phyloP scores from a whole-genome alignment of 208 protist genomes.

The Naegleria gruberi region DNA sequence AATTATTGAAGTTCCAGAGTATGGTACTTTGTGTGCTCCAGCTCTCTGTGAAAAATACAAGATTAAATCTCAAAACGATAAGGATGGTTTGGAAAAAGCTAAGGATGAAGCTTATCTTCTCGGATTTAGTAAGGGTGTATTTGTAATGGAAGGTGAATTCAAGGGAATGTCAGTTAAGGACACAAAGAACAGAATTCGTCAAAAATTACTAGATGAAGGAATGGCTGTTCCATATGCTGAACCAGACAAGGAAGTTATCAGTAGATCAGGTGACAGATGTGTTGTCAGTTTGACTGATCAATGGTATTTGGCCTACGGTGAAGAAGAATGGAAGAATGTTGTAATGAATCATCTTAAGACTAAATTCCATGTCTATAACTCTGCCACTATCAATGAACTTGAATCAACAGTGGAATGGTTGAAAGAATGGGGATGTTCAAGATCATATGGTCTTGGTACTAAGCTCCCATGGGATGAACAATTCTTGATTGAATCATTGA shows the following conservation, averaged over 20 bases:
- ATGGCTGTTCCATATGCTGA: constrained; percentile 88
- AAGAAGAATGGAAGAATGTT: constrained; percentile 83
- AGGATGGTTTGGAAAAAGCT: constrained; percentile 84
- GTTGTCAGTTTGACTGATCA: constrained; percentile 97
- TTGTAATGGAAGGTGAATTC: constrained; percentile 55
- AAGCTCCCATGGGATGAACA: constrained; percentile 86
- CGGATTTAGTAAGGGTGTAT: constrained; percentile 95
- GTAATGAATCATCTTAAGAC: constrained; percentile 65
- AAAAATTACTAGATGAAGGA: constrained; percentile 64
- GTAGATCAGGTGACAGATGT: constrained; percentile 97
- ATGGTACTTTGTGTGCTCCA: constrained; percentile 65
- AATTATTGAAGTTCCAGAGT: constrained; percentile 89
- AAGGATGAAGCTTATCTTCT: constrained; percentile 93
- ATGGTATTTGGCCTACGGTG: constrained; percentile 99
- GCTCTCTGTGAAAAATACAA: constrained; percentile 86
- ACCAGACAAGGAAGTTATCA: constrained; percentile 89
- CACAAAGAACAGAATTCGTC: constrained; percentile 78
- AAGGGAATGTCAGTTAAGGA: constrained; percentile 27
- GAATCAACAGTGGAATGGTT: constrained; percentile 91
- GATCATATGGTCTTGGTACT: constrained; percentile 98
- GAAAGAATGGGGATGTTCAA: constrained; percentile 97
- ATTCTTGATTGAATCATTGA: constrained; percentile 99
- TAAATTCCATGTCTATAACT: constrained; percentile 82
- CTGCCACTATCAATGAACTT: constrained; percentile 82
- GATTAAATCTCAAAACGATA: constrained; percentile 88